These are phyloP conservation scores for Peronospora destructor DNA, from an alignment of 352 stramenopile genomes.

Conservation along the genomic window DNA sequence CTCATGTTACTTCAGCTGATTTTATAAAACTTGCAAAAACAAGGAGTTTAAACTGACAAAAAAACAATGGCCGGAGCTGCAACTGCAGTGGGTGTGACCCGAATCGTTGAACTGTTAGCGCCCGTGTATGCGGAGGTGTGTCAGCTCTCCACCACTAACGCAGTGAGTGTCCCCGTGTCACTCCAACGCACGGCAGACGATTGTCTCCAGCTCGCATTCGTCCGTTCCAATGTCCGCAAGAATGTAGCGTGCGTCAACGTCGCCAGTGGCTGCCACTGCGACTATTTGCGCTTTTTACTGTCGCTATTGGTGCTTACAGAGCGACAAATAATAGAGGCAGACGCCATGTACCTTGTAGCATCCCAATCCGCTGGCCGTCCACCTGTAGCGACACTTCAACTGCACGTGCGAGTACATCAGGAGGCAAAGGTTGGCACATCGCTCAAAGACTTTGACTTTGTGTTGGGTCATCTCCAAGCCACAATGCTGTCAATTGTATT, in stretches of 20 bases:
- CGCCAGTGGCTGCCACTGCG: slow-evolving; percentile 35
- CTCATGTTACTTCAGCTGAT: too few relatives aligned
- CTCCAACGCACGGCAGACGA: slow-evolving; percentile 27
- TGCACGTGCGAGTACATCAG: slow-evolving; percentile 41
- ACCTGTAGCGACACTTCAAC: slow-evolving; percentile 41
- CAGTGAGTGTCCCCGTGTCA: slow-evolving; percentile 16
- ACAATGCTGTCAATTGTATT: slow-evolving; percentile 31
- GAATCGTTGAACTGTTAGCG: slow-evolving; percentile 34
- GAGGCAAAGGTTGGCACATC: slow-evolving; percentile 17
- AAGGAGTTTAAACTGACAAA: not conserved
- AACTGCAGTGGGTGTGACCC: slow-evolving; percentile 6
- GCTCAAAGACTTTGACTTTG: slow-evolving; percentile 54
- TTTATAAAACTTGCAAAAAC: not conserved
- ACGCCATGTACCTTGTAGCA: slow-evolving; percentile 42
- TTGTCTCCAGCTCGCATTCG: slow-evolving; percentile 35
- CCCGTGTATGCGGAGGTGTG: slow-evolving; percentile 30
- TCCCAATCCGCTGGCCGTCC: slow-evolving; percentile 5
- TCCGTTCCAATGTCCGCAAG: slow-evolving; percentile 21
- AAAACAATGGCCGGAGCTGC: not conserved
- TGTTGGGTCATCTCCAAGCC: slow-evolving; percentile 52
- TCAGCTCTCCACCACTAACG: not conserved
- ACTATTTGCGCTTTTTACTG: slow-evolving; percentile 43
- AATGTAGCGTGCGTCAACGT: slow-evolving; percentile 44
- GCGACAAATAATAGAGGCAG: slow-evolving; percentile 28
- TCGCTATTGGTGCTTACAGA: slow-evolving; percentile 42